These are phyloP conservation scores for Trypanosoma avium DNA, from an alignment of 208 protist genomes.

Conservation along the genomic window DNA sequence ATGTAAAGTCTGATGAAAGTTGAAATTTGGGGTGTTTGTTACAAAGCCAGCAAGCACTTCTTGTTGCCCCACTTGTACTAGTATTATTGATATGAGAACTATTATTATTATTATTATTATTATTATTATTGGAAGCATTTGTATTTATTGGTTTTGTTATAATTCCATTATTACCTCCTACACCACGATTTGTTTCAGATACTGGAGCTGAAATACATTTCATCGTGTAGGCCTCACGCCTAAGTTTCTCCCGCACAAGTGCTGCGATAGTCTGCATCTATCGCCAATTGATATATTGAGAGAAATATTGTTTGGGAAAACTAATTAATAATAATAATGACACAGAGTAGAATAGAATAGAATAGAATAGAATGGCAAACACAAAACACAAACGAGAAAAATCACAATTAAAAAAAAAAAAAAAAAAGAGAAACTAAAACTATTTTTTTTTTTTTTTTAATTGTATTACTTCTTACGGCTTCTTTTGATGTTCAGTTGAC, in stretches of 20 bases:
- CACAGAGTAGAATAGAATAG: neutral
- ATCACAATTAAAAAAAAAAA: neutral
- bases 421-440: neutral
- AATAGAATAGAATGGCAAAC: constrained; percentile 1
- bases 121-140: neutral
- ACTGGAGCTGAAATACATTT: neutral
- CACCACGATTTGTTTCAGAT: neutral
- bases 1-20: constrained; percentile 39
- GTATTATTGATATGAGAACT: neutral
- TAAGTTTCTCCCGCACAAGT: constrained; percentile 39
- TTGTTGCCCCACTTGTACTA: neutral
- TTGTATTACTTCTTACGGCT: too few species aligned
- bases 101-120: neutral
- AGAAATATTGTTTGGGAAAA: too few species aligned
- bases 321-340: neutral
- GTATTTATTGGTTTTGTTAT: neutral
- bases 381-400: neutral
- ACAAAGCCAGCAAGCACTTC: constrained; percentile 61
- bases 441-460: neutral
- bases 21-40: constrained; percentile 28
- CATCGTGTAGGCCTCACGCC: constrained; percentile 25
- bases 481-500: too few species aligned
- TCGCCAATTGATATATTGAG: neutral
- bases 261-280: constrained; percentile 30
- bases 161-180: too few species aligned